Percentiles rank a stretch among this genome's conserved stretches.
Conservation (phyloP, 2,329 filamentous ascomycete genomes). For the Akanthomyces lecanii region DNA sequence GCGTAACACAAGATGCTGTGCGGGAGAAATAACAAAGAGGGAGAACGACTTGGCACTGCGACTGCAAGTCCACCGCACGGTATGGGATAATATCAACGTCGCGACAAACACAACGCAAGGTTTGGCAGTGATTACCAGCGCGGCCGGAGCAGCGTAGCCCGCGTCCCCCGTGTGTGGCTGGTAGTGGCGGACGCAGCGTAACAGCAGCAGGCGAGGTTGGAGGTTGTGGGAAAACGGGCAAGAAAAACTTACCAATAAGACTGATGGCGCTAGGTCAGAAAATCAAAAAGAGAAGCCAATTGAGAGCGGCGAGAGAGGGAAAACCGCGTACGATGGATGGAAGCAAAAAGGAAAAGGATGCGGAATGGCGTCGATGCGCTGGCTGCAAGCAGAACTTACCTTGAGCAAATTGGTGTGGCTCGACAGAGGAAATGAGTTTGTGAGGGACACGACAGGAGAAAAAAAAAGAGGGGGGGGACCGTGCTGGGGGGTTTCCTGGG, state of each 20-base stretch:
- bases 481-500: constrained; percentile 1
- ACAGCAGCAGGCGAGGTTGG: neutral
- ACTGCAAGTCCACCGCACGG: neutral
- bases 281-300: constrained; percentile 22
- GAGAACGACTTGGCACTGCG: neutral
- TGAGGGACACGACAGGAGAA: constrained; percentile 17
- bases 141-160: neutral
- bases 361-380: constrained; percentile 17
- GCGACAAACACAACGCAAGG: neutral
- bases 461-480: constrained; percentile 8
- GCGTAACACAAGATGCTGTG: constrained; percentile 4
- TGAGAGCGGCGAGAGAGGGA: constrained; percentile 18
- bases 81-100: neutral
- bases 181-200: neutral
- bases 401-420: neutral
- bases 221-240: neutral
- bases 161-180: constrained; percentile 11
- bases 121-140: neutral
- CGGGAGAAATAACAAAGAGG: neutral
- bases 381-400: constrained; percentile 16
- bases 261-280: neutral
- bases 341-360: constrained; percentile 20
- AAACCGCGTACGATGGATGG: constrained; percentile 24
- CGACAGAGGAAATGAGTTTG: constrained; percentile 15
- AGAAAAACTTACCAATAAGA: constrained; percentile 6